Evolutionary conservation across 495 filamentous ascomycete species (phyloP).

Genomic region (Aspergillus kassunensis): DNA sequence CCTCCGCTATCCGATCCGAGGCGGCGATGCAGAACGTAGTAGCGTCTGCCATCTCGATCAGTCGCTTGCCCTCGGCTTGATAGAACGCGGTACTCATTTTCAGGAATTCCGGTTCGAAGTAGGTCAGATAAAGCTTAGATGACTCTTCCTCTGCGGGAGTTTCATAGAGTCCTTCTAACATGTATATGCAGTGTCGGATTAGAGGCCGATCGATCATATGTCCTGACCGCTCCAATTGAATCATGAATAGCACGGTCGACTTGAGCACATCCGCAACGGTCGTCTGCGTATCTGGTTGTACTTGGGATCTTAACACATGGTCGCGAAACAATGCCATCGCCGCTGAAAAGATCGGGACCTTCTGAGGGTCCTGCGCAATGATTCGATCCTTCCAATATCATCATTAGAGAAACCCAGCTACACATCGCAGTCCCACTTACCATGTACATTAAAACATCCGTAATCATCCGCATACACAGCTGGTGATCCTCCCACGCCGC

Average conservation of each 20-base stretch:
- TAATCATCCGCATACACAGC: constrained; percentile 92
- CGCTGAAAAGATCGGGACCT: constrained; percentile 74
- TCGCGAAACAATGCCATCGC: constrained; percentile 88
- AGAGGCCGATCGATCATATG: constrained; percentile 83
- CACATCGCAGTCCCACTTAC: constrained; percentile 36
- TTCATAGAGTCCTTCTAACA: constrained; percentile 90
- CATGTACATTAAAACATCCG: constrained; percentile 98
- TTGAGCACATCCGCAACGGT: constrained; percentile 67
- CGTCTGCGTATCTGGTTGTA: constrained; percentile 39
- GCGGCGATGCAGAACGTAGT: constrained; percentile 80
- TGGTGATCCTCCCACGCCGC: constrained; percentile 84
- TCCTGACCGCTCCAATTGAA: constrained; percentile 86
- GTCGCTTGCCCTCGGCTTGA: constrained; percentile 60
- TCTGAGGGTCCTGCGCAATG: constrained; percentile 64
- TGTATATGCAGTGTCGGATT: constrained; percentile 77
- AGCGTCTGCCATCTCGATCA: constrained; percentile 76
- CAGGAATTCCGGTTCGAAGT: constrained; percentile 79
- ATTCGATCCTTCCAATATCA: constrained; percentile 59
- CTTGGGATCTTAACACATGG: constrained; percentile 60
- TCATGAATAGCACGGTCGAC: constrained; percentile 81
- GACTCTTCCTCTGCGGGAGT: constrained; percentile 63
- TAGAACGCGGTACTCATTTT: constrained; percentile 71
- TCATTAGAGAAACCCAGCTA: constrained; percentile 1
- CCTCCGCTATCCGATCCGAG: constrained; percentile 68
- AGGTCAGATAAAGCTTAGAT: constrained; percentile 76